phyloP scores from a whole-genome alignment of 2,329 filamentous ascomycete genomes.

The Pestalotiopsis fici region DNA sequence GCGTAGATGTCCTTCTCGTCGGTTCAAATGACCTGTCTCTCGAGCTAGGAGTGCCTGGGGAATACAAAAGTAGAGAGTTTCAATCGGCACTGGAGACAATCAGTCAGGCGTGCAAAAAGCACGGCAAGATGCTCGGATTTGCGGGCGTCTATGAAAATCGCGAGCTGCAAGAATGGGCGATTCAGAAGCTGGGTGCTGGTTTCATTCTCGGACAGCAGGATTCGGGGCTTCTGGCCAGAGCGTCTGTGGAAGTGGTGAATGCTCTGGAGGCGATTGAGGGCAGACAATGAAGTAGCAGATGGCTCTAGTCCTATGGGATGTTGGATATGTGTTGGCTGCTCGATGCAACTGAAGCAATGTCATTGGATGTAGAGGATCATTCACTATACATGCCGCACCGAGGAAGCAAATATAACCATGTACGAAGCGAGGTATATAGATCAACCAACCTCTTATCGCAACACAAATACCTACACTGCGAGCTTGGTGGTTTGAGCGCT shows the following conservation, averaged over 20 bases:
- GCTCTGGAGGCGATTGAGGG: not conserved
- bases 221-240: not conserved
- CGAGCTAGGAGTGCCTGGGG: not conserved
- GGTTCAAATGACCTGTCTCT: not conserved
- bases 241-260: not conserved
- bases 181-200: not conserved
- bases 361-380: too few species aligned
- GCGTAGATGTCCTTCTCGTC: conserved; percentile 1
- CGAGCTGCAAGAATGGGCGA: not conserved
- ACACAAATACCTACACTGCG: too few species aligned
- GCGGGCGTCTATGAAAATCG: conserved; percentile 26
- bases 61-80: not conserved
- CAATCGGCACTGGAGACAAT: not conserved
- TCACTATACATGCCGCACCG: too few species aligned
- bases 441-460: too few species aligned
- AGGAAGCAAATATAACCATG: too few species aligned
- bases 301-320: not conserved
- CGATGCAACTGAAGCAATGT: not conserved
- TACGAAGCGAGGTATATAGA: too few species aligned
- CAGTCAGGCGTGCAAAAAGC: not conserved
- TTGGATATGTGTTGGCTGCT: not conserved
- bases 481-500: too few species aligned
- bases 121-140: not conserved
- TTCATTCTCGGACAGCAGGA: not conserved
- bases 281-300: not conserved